These are phyloP conservation scores for Chenopodium quinoa DNA, from an alignment of 148 eudicot genomes.

Conservation along the genomic window DNA sequence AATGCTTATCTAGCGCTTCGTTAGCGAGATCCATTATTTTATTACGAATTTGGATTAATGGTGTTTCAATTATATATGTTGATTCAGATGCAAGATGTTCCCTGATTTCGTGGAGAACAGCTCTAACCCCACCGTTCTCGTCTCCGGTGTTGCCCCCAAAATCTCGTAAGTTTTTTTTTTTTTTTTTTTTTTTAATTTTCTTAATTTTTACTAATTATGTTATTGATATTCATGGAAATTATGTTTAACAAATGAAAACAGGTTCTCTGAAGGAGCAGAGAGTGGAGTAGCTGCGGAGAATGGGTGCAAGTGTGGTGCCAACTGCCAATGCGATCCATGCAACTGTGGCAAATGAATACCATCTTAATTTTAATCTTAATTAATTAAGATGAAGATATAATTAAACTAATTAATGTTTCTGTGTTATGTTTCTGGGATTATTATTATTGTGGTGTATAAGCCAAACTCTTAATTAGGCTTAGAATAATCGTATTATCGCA, in stretches of 20 bases:
- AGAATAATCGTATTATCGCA: slow-evolving; percentile 3
- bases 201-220: too few relatives aligned
- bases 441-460: background rate
- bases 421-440: background rate
- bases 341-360: slow-evolving; percentile 55
- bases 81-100: slow-evolving; percentile 66
- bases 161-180: slow-evolving; percentile 30
- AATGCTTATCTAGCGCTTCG: too few relatives aligned
- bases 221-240: too few relatives aligned
- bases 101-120: slow-evolving; percentile 49
- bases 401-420: background rate
- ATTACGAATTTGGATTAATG: too few relatives aligned
- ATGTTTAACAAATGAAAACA: background rate
- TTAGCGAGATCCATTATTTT: too few relatives aligned
- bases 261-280: slow-evolving; percentile 43
- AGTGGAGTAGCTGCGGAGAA: slow-evolving; percentile 56
- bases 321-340: slow-evolving; percentile 83
- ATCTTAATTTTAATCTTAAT: too few relatives aligned
- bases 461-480: background rate
- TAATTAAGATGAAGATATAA: too few relatives aligned
- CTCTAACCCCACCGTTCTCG: slow-evolving; percentile 27
- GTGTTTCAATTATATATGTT: background rate
- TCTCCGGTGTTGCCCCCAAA: slow-evolving; percentile 58
- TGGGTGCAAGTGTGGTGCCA: slow-evolving; percentile 74
- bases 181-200: too few relatives aligned